Evolutionary conservation across 208 protist species (phyloP).

Genomic region (Herpetomonas muscarum): DNA sequence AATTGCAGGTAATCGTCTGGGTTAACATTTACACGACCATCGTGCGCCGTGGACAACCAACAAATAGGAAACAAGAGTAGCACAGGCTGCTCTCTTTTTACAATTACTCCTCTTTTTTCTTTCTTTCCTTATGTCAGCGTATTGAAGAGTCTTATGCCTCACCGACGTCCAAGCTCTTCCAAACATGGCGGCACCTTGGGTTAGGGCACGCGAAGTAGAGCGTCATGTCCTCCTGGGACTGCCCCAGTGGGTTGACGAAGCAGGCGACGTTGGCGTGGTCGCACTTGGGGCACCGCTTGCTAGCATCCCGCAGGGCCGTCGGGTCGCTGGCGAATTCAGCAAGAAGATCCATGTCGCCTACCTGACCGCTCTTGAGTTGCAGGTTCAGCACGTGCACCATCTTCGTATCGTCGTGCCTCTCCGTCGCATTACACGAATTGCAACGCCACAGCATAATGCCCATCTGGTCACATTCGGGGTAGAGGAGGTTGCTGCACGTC

Average conservation of each 20-base stretch:
- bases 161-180: constrained; percentile 66
- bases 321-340: constrained; percentile 87
- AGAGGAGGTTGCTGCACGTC: constrained; percentile 84
- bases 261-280: constrained; percentile 66
- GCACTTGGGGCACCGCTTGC: constrained; percentile 74
- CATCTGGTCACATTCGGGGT: constrained; percentile 65
- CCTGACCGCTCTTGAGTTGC: constrained; percentile 74
- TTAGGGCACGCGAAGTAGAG: constrained; percentile 88
- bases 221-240: constrained; percentile 88
- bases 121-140: neutral
- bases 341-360: constrained; percentile 73
- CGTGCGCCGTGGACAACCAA: no score
- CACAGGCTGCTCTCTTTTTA: no score
- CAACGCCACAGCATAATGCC: constrained; percentile 76
- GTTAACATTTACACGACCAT: no score
- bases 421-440: constrained; percentile 81
- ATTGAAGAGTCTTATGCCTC: constrained; percentile 25
- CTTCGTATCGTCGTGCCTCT: constrained; percentile 71
- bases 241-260: constrained; percentile 87
- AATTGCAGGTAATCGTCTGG: no score
- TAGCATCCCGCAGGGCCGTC: constrained; percentile 78
- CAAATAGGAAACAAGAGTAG: no score
- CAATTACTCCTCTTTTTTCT: no score
- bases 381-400: constrained; percentile 89
- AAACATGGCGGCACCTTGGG: constrained; percentile 74